These are phyloP conservation scores for Prunus mongolica DNA, from an alignment of 306 rosid species.

Conservation along the genomic window DNA sequence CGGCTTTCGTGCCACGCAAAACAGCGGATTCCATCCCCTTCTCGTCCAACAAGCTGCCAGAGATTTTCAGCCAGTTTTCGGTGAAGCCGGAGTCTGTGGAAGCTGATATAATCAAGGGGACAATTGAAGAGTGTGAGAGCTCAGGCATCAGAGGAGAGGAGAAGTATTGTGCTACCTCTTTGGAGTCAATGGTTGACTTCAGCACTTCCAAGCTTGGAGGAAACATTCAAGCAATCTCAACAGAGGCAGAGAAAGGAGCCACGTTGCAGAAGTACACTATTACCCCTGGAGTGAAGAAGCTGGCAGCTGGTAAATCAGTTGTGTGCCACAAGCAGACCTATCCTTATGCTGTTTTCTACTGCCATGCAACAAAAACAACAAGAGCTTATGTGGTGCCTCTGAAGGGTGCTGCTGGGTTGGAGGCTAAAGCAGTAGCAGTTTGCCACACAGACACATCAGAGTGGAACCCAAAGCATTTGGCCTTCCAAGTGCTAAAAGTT, in stretches of 20 bases:
- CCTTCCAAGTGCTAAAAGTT: slow-evolving; percentile 70
- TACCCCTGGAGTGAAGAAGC: slow-evolving; percentile 34
- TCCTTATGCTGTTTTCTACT: slow-evolving; percentile 70
- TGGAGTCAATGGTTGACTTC: slow-evolving; percentile 85
- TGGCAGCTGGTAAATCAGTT: slow-evolving; percentile 34
- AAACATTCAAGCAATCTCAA: slow-evolving; percentile 46
- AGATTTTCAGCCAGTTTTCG: slow-evolving; percentile 31
- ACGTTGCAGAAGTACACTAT: slow-evolving; percentile 41
- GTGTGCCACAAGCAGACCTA: slow-evolving; percentile 76
- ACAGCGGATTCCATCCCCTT: slow-evolving; percentile 51
- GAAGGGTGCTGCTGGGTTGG: slow-evolving; percentile 46
- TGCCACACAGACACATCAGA: slow-evolving; percentile 72
- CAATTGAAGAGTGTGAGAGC: slow-evolving; percentile 58
- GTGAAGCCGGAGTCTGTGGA: slow-evolving; percentile 43
- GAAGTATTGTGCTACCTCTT: slow-evolving; percentile 75
- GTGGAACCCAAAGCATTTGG: slow-evolving; percentile 88
- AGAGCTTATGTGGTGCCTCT: slow-evolving; percentile 48
- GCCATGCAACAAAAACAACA: slow-evolving; percentile 48
- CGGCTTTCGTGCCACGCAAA: slow-evolving; percentile 50
- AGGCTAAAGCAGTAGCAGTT: slow-evolving; percentile 59
- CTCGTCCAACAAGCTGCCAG: slow-evolving; percentile 45
- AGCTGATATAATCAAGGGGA: slow-evolving; percentile 34
- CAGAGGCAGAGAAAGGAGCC: slow-evolving; percentile 45
- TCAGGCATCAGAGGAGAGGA: slow-evolving; percentile 47
- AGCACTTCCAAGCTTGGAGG: slow-evolving; percentile 63